Evolutionary conservation across 1,139 yeast genomes (phyloP).

Genomic region (Geotrichum citri-aurantii): DNA sequence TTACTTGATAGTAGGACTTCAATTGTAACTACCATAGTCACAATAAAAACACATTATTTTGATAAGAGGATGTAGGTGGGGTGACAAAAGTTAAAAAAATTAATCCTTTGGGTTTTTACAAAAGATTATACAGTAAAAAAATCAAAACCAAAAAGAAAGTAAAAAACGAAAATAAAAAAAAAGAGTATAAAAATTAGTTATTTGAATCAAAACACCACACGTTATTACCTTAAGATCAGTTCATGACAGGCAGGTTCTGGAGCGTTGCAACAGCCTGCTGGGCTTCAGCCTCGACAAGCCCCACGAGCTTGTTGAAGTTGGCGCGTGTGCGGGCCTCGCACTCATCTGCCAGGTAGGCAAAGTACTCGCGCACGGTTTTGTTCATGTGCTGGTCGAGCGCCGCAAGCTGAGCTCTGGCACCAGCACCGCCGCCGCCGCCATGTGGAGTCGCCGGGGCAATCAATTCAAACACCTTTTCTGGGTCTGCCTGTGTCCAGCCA

Average conservation of each 20-base stretch:
- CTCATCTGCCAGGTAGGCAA: constrained; percentile 41
- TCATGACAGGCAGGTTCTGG: constrained; percentile 16
- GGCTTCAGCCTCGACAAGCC: constrained; percentile 27
- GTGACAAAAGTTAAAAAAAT: no score
- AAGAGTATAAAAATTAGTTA: not conserved
- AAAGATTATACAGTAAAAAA: no score
- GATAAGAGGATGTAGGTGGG: no score
- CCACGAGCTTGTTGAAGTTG: constrained; percentile 34
- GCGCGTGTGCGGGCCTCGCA: constrained; percentile 31
- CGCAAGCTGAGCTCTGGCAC: constrained; percentile 17
- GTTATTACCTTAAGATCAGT: no score
- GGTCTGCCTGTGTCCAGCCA: constrained; percentile 31
- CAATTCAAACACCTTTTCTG: constrained; percentile 36
- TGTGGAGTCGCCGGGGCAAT: constrained; percentile 20
- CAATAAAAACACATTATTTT: no score
- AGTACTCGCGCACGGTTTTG: constrained; percentile 70
- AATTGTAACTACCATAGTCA: no score
- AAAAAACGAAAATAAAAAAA: not conserved
- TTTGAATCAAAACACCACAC: not conserved
- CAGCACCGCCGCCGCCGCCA: not conserved
- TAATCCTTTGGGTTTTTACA: no score
- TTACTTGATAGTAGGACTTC: no score
- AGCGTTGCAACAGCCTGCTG: constrained; percentile 24
- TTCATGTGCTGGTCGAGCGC: constrained; percentile 44
- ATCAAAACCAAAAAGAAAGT: no score